phyloP scores from a whole-genome alignment of 176 grass and related monocot genomes.

The Cenchrus purpureus region DNA sequence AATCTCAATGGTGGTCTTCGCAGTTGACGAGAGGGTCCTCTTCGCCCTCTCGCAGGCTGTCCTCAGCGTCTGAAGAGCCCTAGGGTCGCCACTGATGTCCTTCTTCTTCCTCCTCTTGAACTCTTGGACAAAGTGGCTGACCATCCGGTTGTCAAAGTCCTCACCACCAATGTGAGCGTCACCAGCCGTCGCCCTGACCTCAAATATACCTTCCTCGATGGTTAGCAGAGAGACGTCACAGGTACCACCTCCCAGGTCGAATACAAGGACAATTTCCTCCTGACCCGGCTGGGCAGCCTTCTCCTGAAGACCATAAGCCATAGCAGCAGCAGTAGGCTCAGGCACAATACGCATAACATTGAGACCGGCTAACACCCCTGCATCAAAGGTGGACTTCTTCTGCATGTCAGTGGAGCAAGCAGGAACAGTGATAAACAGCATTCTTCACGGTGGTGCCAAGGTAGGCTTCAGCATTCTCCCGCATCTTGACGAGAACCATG shows the following conservation, averaged over 20 bases:
- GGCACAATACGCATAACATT: slow-evolving; percentile 66
- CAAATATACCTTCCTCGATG: slow-evolving; percentile 60
- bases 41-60: slow-evolving; percentile 65
- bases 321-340: slow-evolving; percentile 51
- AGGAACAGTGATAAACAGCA: slow-evolving; percentile 55
- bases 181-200: slow-evolving; percentile 66
- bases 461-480: slow-evolving; percentile 63
- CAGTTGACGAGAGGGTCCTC: slow-evolving; percentile 65
- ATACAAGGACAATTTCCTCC: slow-evolving; percentile 71
- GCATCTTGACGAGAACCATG: slow-evolving; percentile 70
- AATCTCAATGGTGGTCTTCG: slow-evolving; percentile 66
- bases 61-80: slow-evolving; percentile 56
- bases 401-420: slow-evolving; percentile 62
- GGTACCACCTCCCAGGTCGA: slow-evolving; percentile 67
- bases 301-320: slow-evolving; percentile 68
- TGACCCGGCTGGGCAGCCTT: slow-evolving; percentile 38
- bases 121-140: slow-evolving; percentile 69
- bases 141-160: slow-evolving; percentile 73
- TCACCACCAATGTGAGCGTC: slow-evolving; percentile 72
- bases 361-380: slow-evolving; percentile 63
- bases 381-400: slow-evolving; percentile 68
- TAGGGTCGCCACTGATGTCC: slow-evolving; percentile 63
- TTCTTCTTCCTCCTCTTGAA: slow-evolving; percentile 70
- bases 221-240: slow-evolving; percentile 66
- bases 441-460: slow-evolving; percentile 59